Evolutionary conservation across 257 asterid species (phyloP).

Genomic region (Penstemon davidsonii): DNA sequence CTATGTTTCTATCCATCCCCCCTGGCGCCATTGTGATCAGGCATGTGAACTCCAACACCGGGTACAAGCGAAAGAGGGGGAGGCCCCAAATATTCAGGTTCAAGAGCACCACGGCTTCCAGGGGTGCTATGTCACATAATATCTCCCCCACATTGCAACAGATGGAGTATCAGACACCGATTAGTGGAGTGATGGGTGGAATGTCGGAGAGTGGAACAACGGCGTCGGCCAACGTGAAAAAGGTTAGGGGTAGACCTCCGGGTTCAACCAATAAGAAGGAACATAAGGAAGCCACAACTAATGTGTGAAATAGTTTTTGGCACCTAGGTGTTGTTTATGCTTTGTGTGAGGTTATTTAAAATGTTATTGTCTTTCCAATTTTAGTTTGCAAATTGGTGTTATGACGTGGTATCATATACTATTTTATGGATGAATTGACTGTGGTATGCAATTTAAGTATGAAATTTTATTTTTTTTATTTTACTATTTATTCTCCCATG

Average conservation of each 20-base stretch:
- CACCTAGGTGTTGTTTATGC: no score
- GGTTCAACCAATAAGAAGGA: constrained; percentile 46
- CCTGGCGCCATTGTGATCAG: constrained; percentile 15
- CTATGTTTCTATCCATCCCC: background rate
- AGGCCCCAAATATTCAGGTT: constrained; percentile 37
- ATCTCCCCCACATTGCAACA: no score
- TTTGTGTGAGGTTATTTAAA: constrained; percentile 32
- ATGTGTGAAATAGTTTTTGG: background rate
- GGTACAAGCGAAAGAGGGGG: constrained; percentile 50
- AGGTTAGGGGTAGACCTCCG: constrained; percentile 56
- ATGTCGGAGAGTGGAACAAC: no score
- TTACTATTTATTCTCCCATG: no score
- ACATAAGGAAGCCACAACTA: constrained; percentile 46
- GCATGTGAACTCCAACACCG: constrained; percentile 32
- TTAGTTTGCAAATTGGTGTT: no score
- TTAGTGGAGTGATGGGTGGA: no score
- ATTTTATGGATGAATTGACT: no score
- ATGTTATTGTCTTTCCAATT: no score
- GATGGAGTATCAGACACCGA: no score
- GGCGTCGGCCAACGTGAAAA: constrained; percentile 25
- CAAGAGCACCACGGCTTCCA: constrained; percentile 27
- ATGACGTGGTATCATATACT: no score
- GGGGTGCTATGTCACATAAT: constrained; percentile 27
- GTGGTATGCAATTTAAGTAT: constrained; percentile 43
- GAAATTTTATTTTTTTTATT: background rate